Percentiles rank a stretch among this genome's conserved stretches.
phyloP scores from a whole-genome alignment of 2,329 filamentous ascomycete genomes.

The Fusarium musae region DNA sequence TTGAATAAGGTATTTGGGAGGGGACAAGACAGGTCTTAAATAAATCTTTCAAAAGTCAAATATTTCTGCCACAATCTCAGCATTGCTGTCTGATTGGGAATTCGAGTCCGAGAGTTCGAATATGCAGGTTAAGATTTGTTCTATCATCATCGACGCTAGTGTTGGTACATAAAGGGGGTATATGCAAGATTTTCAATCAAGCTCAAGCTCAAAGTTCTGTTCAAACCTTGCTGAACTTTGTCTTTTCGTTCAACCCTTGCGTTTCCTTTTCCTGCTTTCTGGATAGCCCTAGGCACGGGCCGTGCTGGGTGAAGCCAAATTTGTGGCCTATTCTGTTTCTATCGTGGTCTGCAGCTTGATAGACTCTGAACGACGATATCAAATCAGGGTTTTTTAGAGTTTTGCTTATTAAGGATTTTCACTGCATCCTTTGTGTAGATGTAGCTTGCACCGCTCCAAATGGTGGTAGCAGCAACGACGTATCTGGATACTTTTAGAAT shows the following conservation, averaged over 20 bases:
- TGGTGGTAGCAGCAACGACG: constrained; percentile 85
- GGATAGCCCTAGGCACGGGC: not conserved
- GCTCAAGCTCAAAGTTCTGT: constrained; percentile 27
- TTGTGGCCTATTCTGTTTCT: not conserved
- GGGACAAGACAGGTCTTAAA: not conserved
- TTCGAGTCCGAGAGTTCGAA: not conserved
- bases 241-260: not conserved
- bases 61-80: not conserved
- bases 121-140: constrained; percentile 7
- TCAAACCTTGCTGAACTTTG: not conserved
- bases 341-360: not conserved
- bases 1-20: not conserved
- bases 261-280: not conserved
- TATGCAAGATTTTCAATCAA: constrained; percentile 8
- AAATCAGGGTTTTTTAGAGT: constrained; percentile 32
- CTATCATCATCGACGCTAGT: constrained; percentile 6
- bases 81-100: not conserved
- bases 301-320: constrained; percentile 1
- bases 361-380: not conserved
- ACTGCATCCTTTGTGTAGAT: constrained; percentile 91
- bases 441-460: constrained; percentile 95
- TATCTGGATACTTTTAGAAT: constrained; percentile 64
- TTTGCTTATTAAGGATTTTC: constrained; percentile 73
- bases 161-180: constrained; percentile 7
- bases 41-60: not conserved